Evolutionary conservation across 2,329 filamentous ascomycete genomes (phyloP).

Genomic region (Colletotrichum phormii): DNA sequence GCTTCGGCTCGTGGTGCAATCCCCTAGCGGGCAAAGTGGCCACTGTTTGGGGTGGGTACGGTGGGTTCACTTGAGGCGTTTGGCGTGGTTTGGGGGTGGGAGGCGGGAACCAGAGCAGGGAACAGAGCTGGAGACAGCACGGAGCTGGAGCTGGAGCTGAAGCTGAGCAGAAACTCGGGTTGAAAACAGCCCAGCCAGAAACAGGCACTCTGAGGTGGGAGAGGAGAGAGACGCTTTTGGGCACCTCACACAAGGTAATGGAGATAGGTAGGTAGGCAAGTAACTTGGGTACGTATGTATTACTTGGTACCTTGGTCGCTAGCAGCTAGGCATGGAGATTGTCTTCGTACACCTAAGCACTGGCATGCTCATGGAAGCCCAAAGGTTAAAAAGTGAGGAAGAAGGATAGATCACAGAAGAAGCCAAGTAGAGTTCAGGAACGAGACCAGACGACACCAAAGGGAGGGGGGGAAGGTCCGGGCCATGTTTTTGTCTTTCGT

Average conservation of each 20-base stretch:
- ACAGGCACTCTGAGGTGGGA: not conserved
- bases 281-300: not conserved
- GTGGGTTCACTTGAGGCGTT: conserved; percentile 14
- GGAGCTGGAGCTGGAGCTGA: conserved; percentile 20
- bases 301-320: not conserved
- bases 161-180: conserved; percentile 13
- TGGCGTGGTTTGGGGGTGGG: conserved; percentile 13
- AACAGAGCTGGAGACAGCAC: conserved; percentile 14
- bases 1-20: conserved; percentile 26
- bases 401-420: not conserved
- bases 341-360: not conserved
- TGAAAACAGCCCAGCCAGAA: conserved; percentile 17
- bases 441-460: conserved; percentile 6
- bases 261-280: not conserved
- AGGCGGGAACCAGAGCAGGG: conserved; percentile 19
- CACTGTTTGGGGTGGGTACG: conserved; percentile 16
- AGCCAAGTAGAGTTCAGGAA: not conserved
- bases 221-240: not conserved
- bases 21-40: not conserved
- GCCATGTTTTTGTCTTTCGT: not conserved
- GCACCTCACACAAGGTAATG: not conserved
- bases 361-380: not conserved
- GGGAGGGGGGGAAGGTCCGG: not conserved
- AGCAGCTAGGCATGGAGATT: not conserved
- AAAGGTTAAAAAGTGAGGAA: not conserved